These are phyloP conservation scores for Daldinia grandis DNA, from an alignment of 495 filamentous ascomycete species.

Conservation along the genomic window DNA sequence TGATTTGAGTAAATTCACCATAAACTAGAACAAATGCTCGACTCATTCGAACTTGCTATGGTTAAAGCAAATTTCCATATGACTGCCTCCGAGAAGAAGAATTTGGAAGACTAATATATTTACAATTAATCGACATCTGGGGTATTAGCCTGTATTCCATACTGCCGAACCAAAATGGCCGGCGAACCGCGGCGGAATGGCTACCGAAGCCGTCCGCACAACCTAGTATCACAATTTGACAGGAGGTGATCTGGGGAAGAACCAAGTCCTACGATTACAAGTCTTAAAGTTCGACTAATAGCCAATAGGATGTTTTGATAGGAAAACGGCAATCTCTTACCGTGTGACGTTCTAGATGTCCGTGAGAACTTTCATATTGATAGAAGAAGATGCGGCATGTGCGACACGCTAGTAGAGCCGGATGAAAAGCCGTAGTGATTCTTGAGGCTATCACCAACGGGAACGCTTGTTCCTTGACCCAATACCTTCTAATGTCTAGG, in stretches of 20 bases:
- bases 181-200: conserved; percentile 27
- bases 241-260: conserved; percentile 30
- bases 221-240: not conserved
- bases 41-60: conserved; percentile 16
- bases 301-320: conserved; percentile 3
- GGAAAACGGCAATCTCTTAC: conserved; percentile 4
- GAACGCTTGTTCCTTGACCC: not conserved
- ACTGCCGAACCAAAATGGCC: conserved; percentile 21
- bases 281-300: conserved; percentile 1
- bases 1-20: conserved; percentile 10
- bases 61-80: not conserved
- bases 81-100: conserved; percentile 7
- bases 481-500: conserved; percentile 7
- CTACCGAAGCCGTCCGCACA: conserved; percentile 32
- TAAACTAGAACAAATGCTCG: conserved; percentile 1
- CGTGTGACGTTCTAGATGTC: not conserved
- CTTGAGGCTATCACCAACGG: conserved; percentile 8
- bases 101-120: conserved; percentile 26
- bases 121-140: conserved; percentile 33
- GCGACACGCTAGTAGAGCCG: conserved; percentile 2
- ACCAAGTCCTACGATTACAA: conserved; percentile 8
- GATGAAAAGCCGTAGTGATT: not conserved
- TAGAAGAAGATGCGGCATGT: conserved; percentile 23
- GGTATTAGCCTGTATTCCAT: conserved; percentile 42
- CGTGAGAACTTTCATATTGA: not conserved